A percentile compares a stretch with the other conserved stretches of the same genome.
Conservation (phyloP, 2,329 filamentous ascomycete species). For the Blumeria hordei region DNA sequence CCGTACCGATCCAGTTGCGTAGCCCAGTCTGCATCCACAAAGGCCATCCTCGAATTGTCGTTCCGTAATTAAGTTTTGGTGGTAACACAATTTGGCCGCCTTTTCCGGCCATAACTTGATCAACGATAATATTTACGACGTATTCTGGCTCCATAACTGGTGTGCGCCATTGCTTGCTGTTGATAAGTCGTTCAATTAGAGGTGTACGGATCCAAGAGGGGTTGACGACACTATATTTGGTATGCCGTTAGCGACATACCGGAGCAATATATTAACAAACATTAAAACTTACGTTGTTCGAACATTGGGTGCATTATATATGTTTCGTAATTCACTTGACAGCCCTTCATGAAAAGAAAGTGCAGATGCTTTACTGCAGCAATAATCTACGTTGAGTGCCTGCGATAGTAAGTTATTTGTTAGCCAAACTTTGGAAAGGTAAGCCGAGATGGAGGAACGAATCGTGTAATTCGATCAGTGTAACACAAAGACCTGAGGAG, state of each 20-base stretch:
- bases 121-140: slow-evolving; percentile 35
- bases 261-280: background rate
- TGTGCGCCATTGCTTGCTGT: slow-evolving; percentile 23
- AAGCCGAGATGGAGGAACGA: too few species aligned
- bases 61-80: slow-evolving; percentile 5
- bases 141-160: slow-evolving; percentile 31
- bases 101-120: slow-evolving; percentile 29
- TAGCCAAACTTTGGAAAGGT: too few species aligned
- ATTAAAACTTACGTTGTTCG: slow-evolving; percentile 17
- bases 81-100: slow-evolving; percentile 30
- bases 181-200: slow-evolving; percentile 28
- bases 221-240: slow-evolving; percentile 28
- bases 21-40: slow-evolving; percentile 8
- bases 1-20: slow-evolving; percentile 7
- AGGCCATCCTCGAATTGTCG: slow-evolving; percentile 11
- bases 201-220: slow-evolving; percentile 34
- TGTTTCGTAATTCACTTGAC: slow-evolving; percentile 27
- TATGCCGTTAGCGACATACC: background rate
- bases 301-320: slow-evolving; percentile 38
- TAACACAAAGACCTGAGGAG: too few species aligned
- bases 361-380: slow-evolving; percentile 39
- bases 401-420: background rate
- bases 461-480: too few species aligned
- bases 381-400: slow-evolving; percentile 31
- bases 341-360: slow-evolving; percentile 44